phyloP scores from a whole-genome alignment of 805 yeast genomes.

The Suhomyces pyralidae region DNA sequence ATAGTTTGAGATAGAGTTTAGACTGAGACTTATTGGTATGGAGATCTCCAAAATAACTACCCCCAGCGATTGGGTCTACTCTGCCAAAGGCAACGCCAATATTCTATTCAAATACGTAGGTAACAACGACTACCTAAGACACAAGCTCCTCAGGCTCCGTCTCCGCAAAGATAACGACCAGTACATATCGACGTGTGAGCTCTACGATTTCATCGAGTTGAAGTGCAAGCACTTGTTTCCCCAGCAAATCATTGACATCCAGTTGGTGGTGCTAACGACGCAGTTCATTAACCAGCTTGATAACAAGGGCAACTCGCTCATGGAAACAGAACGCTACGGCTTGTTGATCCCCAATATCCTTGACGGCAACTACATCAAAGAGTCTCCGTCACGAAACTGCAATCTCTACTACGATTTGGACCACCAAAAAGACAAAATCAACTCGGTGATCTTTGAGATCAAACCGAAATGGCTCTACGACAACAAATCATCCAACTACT shows the following conservation, averaged over 20 bases:
- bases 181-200: slow-evolving; percentile 37
- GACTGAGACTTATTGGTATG: slow-evolving; percentile 17
- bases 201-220: slow-evolving; percentile 39
- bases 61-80: slow-evolving; percentile 40
- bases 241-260: slow-evolving; percentile 29
- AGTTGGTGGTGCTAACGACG: slow-evolving; percentile 28
- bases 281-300: slow-evolving; percentile 30
- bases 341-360: slow-evolving; percentile 42
- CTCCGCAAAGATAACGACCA: slow-evolving; percentile 33
- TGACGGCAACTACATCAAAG: slow-evolving; percentile 26
- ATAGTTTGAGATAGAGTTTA: too few relatives aligned
- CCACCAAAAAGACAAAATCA: slow-evolving; percentile 1
- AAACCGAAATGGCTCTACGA: slow-evolving; percentile 63
- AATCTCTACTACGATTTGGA: slow-evolving; percentile 23
- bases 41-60: slow-evolving; percentile 33
- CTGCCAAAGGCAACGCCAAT: slow-evolving; percentile 50
- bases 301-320: slow-evolving; percentile 24
- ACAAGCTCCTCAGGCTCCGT: slow-evolving; percentile 38
- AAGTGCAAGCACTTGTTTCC: slow-evolving; percentile 31
- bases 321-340: slow-evolving; percentile 42
- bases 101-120: slow-evolving; percentile 44
- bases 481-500: slow-evolving; percentile 41
- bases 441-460: slow-evolving; percentile 40
- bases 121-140: slow-evolving; percentile 23
- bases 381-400: slow-evolving; percentile 33